phyloP scores from a whole-genome alignment of 306 rosid genomes.

The Acacia crassicarpa region DNA sequence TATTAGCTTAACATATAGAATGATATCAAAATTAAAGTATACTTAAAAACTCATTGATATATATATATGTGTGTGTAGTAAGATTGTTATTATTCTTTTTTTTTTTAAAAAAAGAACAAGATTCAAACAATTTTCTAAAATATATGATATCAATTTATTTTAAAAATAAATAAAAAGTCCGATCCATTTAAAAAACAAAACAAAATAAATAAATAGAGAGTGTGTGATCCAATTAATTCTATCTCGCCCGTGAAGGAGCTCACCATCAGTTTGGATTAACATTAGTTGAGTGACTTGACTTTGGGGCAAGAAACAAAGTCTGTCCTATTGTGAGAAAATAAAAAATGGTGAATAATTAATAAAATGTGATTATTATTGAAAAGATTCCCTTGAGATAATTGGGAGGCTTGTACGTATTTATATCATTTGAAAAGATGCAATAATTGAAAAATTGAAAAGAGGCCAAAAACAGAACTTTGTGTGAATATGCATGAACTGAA shows the following conservation, averaged over 20 bases:
- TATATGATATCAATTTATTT: not conserved
- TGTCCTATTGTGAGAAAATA: not conserved
- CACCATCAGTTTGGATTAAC: not conserved
- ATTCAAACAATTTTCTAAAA: not conserved
- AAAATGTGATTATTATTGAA: constrained; percentile 24
- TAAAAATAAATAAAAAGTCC: not conserved
- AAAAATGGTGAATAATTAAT: constrained; percentile 3
- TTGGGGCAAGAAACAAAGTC: not conserved
- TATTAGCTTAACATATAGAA: not conserved
- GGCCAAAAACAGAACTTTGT: constrained; percentile 3
- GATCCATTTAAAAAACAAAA: not conserved
- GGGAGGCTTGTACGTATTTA: not conserved
- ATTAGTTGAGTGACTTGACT: not conserved
- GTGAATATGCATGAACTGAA: not conserved
- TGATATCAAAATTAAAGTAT: not conserved
- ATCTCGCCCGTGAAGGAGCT: not conserved
- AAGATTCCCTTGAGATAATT: constrained; percentile 40
- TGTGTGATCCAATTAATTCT: not conserved
- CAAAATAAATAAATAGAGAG: not conserved
- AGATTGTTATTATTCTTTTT: no score
- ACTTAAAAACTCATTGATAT: no score
- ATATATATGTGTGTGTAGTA: no score
- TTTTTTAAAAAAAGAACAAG: no score
- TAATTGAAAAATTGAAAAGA: not conserved
- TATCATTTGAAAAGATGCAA: not conserved